Evolutionary conservation across 2,329 filamentous ascomycete genomes (phyloP).

Genomic region (Fusarium camptoceras): DNA sequence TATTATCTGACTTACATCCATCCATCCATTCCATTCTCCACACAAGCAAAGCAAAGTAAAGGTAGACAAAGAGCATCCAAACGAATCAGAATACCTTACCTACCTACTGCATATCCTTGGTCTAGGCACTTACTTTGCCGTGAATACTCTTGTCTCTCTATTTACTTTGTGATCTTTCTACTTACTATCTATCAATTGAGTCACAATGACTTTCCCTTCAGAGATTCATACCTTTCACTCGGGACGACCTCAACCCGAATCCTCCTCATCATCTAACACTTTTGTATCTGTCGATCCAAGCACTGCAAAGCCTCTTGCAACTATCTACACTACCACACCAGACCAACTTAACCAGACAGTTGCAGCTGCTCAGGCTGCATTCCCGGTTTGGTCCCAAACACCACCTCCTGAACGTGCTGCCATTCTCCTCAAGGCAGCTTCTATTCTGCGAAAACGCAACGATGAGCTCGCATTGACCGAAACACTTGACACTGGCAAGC

Average conservation of each 20-base stretch:
- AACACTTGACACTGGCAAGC: slow-evolving; percentile 88
- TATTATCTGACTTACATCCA: slow-evolving; percentile 20
- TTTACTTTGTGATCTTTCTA: neutral
- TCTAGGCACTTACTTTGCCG: neutral
- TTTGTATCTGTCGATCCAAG: slow-evolving; percentile 82
- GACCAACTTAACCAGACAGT: slow-evolving; percentile 79
- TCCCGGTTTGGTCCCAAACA: slow-evolving; percentile 80
- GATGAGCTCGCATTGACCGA: slow-evolving; percentile 83
- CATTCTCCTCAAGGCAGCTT: slow-evolving; percentile 81
- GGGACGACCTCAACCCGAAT: slow-evolving; percentile 71
- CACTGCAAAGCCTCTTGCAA: slow-evolving; percentile 74
- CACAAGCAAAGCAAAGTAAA: neutral
- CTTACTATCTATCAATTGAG: slow-evolving; percentile 4
- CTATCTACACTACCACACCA: slow-evolving; percentile 76
- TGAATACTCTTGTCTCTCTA: neutral
- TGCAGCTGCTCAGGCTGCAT: slow-evolving; percentile 76
- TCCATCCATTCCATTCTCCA: neutral
- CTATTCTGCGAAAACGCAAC: slow-evolving; percentile 79
- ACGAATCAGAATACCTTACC: neutral
- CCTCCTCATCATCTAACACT: slow-evolving; percentile 67
- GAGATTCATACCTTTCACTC: slow-evolving; percentile 77
- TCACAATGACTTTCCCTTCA: slow-evolving; percentile 51
- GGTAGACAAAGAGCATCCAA: neutral
- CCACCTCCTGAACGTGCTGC: slow-evolving; percentile 79
- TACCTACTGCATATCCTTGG: neutral